Base-by-base conservation (phyloP, 192 early-diverging fungal species). In the Tieghemiomyces parasiticus region DNA sequence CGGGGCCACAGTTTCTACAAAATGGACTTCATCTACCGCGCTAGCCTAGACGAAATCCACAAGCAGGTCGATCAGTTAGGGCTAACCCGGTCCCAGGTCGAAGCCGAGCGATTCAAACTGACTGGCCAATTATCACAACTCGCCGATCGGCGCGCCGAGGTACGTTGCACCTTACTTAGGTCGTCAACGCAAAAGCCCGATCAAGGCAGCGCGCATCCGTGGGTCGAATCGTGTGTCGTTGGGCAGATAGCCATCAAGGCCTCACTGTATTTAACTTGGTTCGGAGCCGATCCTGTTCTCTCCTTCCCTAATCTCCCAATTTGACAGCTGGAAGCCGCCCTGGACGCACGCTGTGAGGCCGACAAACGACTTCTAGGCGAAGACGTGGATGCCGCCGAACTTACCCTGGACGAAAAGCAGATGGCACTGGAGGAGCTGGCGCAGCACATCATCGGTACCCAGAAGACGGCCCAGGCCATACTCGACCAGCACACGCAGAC, bases 401-500 rank as follows among this genome's bases (percentile, higher is more conserved):
- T 24, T 8, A 25, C 12, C 14, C 16, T 52, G 20, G 14, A 16
- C 30, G 50, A 52, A 25, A 24, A 52, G 50, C 50, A 25, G 0
- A 20, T 24, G 30, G 30, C 50, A 14, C 26, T 52, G 2, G 22
- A 14, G 20, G 26, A 14, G 6, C 50, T 52, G 13, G 20, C 20
- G 2, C 50, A 52, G 26, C 50, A 28, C 26, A 52, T 52, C 26
- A 14, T 14, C 2, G 26, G 26, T 52, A 30, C 30, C 6, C 50
- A 30, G 26, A 24, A 14, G 6, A 2, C 2, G 1, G 24, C 26
- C 20, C 13, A 31, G 13, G 13, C 29, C 2, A 16, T 56, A 29
- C 54, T 56, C 20, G 34, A 31, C 33, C 54, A 56, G 29, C 54
- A 56, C 54, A 19, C 26, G 8, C 14, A 30, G 29, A 20, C 54